phyloP scores from a whole-genome alignment of 2,329 filamentous ascomycete genomes.

The Exophiala bonariae region DNA sequence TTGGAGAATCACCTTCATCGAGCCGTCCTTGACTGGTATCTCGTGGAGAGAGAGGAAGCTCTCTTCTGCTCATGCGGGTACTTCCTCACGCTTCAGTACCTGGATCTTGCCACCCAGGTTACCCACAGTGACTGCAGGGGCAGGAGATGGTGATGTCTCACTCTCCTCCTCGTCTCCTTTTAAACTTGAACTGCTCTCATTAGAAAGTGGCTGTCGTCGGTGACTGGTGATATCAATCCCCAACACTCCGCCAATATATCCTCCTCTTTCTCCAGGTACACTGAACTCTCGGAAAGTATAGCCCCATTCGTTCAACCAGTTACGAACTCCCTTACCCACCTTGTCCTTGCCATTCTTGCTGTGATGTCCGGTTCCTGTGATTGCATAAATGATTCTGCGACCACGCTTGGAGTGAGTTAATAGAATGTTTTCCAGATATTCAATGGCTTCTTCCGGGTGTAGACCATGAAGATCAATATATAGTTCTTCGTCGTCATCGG shows the following conservation, averaged over 20 bases:
- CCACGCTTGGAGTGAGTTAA: conserved; percentile 74
- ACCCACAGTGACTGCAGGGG: conserved; percentile 29
- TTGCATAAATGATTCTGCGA: conserved; percentile 80
- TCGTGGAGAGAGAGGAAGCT: too few species aligned
- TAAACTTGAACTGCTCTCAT: conserved; percentile 32
- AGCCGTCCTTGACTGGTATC: too few species aligned
- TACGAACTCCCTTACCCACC: conserved; percentile 88
- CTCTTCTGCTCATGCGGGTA: conserved; percentile 22
- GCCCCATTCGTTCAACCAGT: conserved; percentile 90
- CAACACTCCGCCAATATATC: conserved; percentile 64
- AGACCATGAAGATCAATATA: conserved; percentile 97
- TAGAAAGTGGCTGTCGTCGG: conserved; percentile 43
- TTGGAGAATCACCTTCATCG: too few species aligned
- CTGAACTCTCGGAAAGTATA: conserved; percentile 96
- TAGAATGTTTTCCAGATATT: conserved; percentile 86
- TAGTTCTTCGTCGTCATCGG: conserved; percentile 64
- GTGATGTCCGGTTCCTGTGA: conserved; percentile 95
- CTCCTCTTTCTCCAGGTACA: conserved; percentile 90
- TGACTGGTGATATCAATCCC: conserved; percentile 64
- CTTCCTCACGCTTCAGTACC: conserved; percentile 45
- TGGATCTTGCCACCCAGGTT: conserved; percentile 43
- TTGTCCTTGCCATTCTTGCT: conserved; percentile 99
- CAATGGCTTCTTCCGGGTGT: conserved; percentile 95
- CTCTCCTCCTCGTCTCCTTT: conserved; percentile 28
- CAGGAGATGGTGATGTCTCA: conserved; percentile 29